Evolutionary conservation across 2,329 filamentous ascomycete species (phyloP).

Genomic region (Venturiaceae sp.): DNA sequence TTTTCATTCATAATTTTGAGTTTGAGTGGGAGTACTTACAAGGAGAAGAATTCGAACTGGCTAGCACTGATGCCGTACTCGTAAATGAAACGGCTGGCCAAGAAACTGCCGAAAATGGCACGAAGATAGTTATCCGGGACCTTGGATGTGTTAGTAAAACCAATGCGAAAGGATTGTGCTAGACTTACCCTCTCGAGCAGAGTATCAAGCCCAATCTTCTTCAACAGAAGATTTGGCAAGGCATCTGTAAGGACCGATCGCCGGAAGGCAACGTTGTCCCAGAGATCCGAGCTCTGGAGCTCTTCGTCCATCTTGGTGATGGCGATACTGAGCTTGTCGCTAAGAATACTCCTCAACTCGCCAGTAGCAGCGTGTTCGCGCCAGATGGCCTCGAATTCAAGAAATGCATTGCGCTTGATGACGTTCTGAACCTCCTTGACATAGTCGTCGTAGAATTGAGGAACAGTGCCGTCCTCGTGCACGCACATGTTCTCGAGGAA

Average conservation of each 20-base stretch:
- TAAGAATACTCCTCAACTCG: slow-evolving; percentile 71
- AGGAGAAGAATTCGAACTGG: slow-evolving; percentile 98
- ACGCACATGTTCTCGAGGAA: slow-evolving; percentile 95
- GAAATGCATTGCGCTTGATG: slow-evolving; percentile 80
- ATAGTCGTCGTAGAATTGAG: slow-evolving; percentile 87
- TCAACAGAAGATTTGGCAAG: slow-evolving; percentile 69
- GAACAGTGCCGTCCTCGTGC: slow-evolving; percentile 62
- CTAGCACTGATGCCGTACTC: slow-evolving; percentile 85
- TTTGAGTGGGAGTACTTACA: slow-evolving; percentile 50
- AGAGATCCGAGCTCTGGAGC: slow-evolving; percentile 84
- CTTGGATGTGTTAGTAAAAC: slow-evolving; percentile 31
- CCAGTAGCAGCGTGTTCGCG: slow-evolving; percentile 80
- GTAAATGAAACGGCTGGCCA: slow-evolving; percentile 94
- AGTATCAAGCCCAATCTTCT: slow-evolving; percentile 84
- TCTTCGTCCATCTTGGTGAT: slow-evolving; percentile 98
- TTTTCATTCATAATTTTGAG: neutral
- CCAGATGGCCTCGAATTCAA: slow-evolving; percentile 99
- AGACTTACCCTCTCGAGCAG: slow-evolving; percentile 65
- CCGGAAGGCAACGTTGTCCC: slow-evolving; percentile 73
- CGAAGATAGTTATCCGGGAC: slow-evolving; percentile 87
- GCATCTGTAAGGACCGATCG: slow-evolving; percentile 74
- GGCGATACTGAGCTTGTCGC: slow-evolving; percentile 79
- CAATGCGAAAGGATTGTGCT: too few relatives aligned
- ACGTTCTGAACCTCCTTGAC: slow-evolving; percentile 84
- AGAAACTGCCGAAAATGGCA: slow-evolving; percentile 91